Evolutionary conservation across 2,329 filamentous ascomycete genomes (phyloP), one percentile per base, ranked within the genome.

Genomic region (Trichoderma semiorbis): DNA sequence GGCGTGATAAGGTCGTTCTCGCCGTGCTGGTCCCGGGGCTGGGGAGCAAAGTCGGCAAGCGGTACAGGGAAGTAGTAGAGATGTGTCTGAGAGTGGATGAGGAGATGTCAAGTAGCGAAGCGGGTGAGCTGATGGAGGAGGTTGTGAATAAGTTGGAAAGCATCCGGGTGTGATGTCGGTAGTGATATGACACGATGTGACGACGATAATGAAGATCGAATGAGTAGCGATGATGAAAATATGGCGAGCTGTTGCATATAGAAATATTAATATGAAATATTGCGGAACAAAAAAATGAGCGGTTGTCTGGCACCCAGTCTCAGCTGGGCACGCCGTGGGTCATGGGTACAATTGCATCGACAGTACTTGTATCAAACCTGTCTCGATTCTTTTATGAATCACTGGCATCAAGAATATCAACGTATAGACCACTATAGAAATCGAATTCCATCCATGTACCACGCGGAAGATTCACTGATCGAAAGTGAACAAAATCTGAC

Each of bases 41-140:
- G 14, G 81, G 80, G 1, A 82, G 80, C 72, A 85, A 84, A 73
- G 79, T 83, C 4, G 83, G 83, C 3, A 76, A 78, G 34, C 69
- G 78, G 21, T 85, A 85, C 74, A 78, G 77, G 32, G 78, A 82
- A 28, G 81, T 84, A 5, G 83, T 85, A 7, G 82, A 83, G 70
- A 79, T 79, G 72, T 85, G 83, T 71, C 75, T 85, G 5, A 75
- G 75, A 43, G 82, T 77, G 11, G 78, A 75, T 24, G 82, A 83
- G 61, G 79, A 81, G n/a, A 76, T 83, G 71, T 77, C 77, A 14
- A 78, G 79, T 32, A 75, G 75, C 6, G 82, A 84, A 66, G 81
- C 80, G 12, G 80, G 79, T 1, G 79, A 81, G 69, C 69, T 84
- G 53, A 83, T 85, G 80, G 82, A 84, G 72, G 80, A 76, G 61